Evolutionary conservation across 495 filamentous ascomycete genomes (phyloP).

Genomic region (Trichoderma virens): DNA sequence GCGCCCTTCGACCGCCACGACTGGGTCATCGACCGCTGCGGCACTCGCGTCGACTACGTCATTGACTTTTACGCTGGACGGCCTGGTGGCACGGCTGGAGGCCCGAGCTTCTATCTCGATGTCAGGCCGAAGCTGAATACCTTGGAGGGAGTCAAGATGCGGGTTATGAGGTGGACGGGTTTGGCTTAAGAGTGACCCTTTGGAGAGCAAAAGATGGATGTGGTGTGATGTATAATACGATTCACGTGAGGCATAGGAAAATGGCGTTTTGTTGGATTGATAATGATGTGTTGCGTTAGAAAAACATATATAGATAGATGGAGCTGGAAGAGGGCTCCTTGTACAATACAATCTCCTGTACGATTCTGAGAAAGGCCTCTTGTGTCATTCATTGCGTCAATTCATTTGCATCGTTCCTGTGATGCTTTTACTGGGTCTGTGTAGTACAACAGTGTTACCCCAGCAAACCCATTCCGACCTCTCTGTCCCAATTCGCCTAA

Average conservation of each 20-base stretch:
- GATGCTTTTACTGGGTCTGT: background rate
- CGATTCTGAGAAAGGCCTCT: background rate
- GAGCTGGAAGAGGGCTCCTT: slow-evolving; percentile 2
- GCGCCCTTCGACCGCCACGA: slow-evolving; percentile 93
- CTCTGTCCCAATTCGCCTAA: background rate
- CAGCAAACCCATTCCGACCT: background rate
- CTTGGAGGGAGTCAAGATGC: slow-evolving; percentile 84
- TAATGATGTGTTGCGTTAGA: slow-evolving; percentile 11
- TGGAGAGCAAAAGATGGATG: background rate
- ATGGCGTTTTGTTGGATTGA: background rate
- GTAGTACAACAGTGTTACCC: background rate
- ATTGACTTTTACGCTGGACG: slow-evolving; percentile 96
- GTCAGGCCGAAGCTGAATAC: slow-evolving; percentile 91
- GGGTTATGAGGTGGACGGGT: slow-evolving; percentile 56
- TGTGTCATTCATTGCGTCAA: background rate
- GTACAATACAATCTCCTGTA: slow-evolving; percentile 16
- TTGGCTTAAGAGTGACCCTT: slow-evolving; percentile 36
- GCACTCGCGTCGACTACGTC: slow-evolving; percentile 83
- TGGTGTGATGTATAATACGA: background rate
- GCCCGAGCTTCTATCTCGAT: slow-evolving; percentile 87
- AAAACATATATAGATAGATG: slow-evolving; percentile 15
- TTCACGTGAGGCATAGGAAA: background rate
- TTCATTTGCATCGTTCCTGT: background rate
- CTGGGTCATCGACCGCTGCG: slow-evolving; percentile 93
- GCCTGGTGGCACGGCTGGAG: slow-evolving; percentile 38